Evolutionary conservation across 148 eudicot genomes (phyloP).

Genomic region (Amaranthus hypochondriacus): DNA sequence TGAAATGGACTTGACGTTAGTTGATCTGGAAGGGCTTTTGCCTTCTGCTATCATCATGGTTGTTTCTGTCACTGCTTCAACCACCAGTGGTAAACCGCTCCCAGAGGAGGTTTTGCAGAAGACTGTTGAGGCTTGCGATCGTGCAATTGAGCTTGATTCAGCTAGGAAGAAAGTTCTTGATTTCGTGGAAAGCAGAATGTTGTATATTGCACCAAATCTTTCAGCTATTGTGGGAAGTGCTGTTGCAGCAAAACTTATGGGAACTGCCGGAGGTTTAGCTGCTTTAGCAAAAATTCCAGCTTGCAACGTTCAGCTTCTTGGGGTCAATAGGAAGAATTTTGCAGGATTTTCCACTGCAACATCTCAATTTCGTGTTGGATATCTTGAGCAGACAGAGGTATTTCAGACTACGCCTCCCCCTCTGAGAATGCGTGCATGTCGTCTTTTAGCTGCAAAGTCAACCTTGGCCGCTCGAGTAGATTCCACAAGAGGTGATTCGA

Average conservation of each 20-base stretch:
- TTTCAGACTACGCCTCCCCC: conserved; percentile 88
- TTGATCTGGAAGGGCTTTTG: conserved; percentile 85
- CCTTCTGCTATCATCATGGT: conserved; percentile 99
- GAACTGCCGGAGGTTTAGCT: conserved; percentile 93
- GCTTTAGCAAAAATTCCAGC: conserved; percentile 96
- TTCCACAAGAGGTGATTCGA: conserved; percentile 80
- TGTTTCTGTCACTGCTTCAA: conserved; percentile 93
- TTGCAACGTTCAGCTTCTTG: conserved; percentile 91
- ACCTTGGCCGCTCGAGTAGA: conserved; percentile 94
- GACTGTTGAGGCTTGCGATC: conserved; percentile 91
- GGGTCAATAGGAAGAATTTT: conserved; percentile 79
- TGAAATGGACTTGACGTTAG: conserved; percentile 85
- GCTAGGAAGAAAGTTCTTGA: conserved; percentile 92
- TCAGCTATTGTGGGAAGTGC: conserved; percentile 96
- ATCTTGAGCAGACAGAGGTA: conserved; percentile 81
- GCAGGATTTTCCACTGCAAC: conserved; percentile 95
- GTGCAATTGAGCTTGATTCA: conserved; percentile 78
- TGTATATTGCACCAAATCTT: conserved; percentile 92
- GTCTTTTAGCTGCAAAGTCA: conserved; percentile 82
- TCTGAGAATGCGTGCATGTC: conserved; percentile 79
- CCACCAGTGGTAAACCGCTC: conserved; percentile 95
- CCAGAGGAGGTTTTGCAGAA: conserved; percentile 77
- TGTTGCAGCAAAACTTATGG: conserved; percentile 96
- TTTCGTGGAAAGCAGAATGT: conserved; percentile 96
- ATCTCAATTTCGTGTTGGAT: conserved; percentile 89